Evolutionary conservation across 2,329 filamentous ascomycete genomes (phyloP).

Genomic region (Cylindrodendrum hubeiense): DNA sequence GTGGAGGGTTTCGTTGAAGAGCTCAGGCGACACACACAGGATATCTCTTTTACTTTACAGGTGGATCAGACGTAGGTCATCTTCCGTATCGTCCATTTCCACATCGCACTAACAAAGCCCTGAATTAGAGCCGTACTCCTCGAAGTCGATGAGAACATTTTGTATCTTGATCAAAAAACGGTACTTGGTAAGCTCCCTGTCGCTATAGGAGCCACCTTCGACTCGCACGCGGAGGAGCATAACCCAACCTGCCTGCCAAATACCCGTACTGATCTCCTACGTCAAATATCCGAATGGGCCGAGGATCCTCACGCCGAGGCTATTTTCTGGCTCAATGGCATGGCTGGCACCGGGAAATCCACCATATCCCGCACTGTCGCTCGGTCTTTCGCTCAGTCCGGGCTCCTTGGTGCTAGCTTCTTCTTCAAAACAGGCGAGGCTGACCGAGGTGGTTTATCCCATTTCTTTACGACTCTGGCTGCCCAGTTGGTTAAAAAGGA

Average conservation of each 20-base stretch:
- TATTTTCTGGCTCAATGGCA: not conserved
- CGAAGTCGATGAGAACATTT: not conserved
- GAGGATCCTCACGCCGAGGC: not conserved
- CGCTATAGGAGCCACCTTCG: not conserved
- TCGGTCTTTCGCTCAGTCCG: not conserved
- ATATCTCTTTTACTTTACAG: not conserved
- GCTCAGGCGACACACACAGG: not conserved
- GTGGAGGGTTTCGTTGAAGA: not conserved
- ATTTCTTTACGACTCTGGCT: slow-evolving; percentile 57
- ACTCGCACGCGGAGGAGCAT: not conserved
- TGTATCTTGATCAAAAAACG: not conserved
- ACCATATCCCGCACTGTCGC: slow-evolving; percentile 53
- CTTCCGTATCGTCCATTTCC: not conserved
- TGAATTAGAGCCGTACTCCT: not conserved
- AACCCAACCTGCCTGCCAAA: not conserved
- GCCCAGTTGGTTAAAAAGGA: slow-evolving; percentile 46
- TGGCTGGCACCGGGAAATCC: slow-evolving; percentile 13
- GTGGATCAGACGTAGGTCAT: not conserved
- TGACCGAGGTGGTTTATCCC: slow-evolving; percentile 50
- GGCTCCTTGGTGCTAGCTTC: slow-evolving; percentile 26
- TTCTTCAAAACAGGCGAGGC: slow-evolving; percentile 51
- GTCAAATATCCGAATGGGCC: not conserved
- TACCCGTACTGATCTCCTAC: not conserved
- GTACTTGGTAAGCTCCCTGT: not conserved
- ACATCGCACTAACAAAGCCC: not conserved